phyloP scores from a whole-genome alignment of 345 rosid species.

The Pugionium dolabratum region DNA sequence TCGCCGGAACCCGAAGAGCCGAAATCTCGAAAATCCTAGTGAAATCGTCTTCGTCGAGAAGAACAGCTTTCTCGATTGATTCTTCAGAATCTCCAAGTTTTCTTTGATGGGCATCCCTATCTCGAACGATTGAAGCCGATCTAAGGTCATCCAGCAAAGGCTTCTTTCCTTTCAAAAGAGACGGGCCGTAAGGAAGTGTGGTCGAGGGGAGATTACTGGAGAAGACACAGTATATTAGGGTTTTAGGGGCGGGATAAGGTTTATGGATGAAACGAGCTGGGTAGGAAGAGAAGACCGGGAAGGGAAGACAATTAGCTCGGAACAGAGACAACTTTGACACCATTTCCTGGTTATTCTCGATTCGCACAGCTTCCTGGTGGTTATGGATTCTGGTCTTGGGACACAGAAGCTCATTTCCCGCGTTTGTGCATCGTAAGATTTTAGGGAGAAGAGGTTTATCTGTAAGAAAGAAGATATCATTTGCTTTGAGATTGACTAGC shows the following conservation, averaged over 20 bases:
- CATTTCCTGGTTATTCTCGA: conserved; percentile 34
- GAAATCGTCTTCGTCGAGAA: conserved; percentile 59
- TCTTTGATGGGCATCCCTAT: conserved; percentile 18
- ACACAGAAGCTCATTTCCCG: conserved; percentile 31
- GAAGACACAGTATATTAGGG: conserved; percentile 42
- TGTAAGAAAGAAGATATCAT: neutral
- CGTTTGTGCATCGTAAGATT: conserved; percentile 31
- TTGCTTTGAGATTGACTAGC: neutral
- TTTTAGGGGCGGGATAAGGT: conserved; percentile 38
- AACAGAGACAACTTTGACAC: conserved; percentile 49
- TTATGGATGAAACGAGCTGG: conserved; percentile 40
- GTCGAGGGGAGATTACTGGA: conserved; percentile 28
- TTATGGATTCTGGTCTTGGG: conserved; percentile 11
- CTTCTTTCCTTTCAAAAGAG: conserved; percentile 66
- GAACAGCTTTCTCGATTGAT: conserved; percentile 29
- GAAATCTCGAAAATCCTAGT: conserved; percentile 58
- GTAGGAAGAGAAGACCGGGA: conserved; percentile 36
- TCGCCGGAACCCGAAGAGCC: conserved; percentile 71
- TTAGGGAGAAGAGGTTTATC: neutral
- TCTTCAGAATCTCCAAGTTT: conserved; percentile 24
- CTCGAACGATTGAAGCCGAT: conserved; percentile 6
- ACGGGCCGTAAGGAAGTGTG: conserved; percentile 65
- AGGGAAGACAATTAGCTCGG: conserved; percentile 44
- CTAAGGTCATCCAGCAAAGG: conserved; percentile 28
- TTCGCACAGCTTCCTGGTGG: neutral